phyloP scores from a whole-genome alignment of 2,329 filamentous ascomycete genomes.

The Colletotrichum ledebouriae region DNA sequence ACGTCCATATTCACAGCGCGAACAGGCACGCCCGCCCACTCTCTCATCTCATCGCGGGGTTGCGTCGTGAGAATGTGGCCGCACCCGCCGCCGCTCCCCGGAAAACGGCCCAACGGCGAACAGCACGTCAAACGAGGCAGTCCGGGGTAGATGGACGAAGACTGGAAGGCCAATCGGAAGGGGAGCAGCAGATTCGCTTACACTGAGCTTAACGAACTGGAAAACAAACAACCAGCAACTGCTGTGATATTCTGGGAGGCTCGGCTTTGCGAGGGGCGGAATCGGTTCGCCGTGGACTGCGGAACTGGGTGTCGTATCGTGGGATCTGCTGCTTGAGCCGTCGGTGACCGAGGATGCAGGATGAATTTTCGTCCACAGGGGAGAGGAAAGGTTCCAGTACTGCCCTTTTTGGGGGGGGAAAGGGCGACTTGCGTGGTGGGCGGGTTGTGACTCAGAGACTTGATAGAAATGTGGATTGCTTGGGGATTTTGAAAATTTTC shows the following conservation, averaged over 20 bases:
- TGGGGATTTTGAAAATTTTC: not conserved
- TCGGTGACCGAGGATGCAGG: constrained; percentile 41
- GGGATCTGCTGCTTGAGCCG: constrained; percentile 41
- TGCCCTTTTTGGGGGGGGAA: constrained; percentile 22
- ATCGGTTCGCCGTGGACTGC: constrained; percentile 31
- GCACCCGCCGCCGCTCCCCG: constrained; percentile 3
- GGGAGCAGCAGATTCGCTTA: constrained; percentile 2
- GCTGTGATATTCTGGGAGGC: not conserved
- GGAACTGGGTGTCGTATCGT: constrained; percentile 36
- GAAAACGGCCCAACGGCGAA: not conserved
- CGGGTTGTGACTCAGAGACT: constrained; percentile 33
- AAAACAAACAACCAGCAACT: constrained; percentile 9
- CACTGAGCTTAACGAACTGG: constrained; percentile 13
- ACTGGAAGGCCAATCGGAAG: constrained; percentile 10
- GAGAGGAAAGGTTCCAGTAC: constrained; percentile 26
- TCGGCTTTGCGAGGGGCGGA: constrained; percentile 1
- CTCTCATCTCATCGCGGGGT: constrained; percentile 5
- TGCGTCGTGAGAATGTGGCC: constrained; percentile 28
- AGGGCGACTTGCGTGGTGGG: not conserved
- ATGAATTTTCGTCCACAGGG: constrained; percentile 43
- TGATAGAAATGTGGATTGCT: constrained; percentile 16
- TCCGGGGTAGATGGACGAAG: constrained; percentile 4
- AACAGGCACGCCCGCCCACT: not conserved
- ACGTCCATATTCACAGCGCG: not conserved
- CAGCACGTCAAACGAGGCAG: constrained; percentile 7